Base-by-base conservation (phyloP, 495 filamentous ascomycete species). In the Elasticomyces elasticus region DNA sequence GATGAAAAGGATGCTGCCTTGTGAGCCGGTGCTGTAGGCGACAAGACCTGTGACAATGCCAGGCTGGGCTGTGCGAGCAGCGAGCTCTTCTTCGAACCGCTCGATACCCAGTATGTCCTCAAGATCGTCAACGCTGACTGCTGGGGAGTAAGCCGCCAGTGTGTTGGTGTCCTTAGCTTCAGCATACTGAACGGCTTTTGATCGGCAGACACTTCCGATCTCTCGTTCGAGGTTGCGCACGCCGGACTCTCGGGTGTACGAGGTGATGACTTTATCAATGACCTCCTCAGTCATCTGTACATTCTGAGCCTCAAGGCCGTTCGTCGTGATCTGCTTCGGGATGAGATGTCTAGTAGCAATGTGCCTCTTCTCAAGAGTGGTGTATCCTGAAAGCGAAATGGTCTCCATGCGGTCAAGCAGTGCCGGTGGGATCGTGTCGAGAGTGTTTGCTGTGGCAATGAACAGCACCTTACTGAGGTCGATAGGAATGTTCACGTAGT, bases 321-420 rank as follows among this genome's bases (percentile, higher is more conserved):
- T 88, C 11, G 79, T 74, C 28, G 71, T 76, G 52, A 96, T 81
- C 66, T 97, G 94, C 72, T 97, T 97, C 2, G 92, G 94, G 13
- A 99, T 83, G 22, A 99, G 76, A 66, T 97, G 94, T 59, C 84
- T 86, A 63, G 82, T 82, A 1, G 94, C 91, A 66, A 99, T 99
- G 63, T 96, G 89, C 55, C 86, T 77, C 72, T 99, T 99, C 75
- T 99, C 92, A n/a, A 96, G 76, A 6, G 89, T 95, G 12, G 92
- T 99, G 71, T 99, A 99, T 62, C 94, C 92, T 12, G 87, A 85
- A 24, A 99, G 78, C 51, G 81, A 76, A 49, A 97, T 90, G 0
- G 83, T 92, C 73, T 99, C 92, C 92, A 97, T 97, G 27, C 92
- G 81, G 70, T 99, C 92, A 0, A 97, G 79, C n/a, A 99, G 73